Conservation (phyloP, 179 eudicot genomes). For the Corrigiola litoralis region DNA sequence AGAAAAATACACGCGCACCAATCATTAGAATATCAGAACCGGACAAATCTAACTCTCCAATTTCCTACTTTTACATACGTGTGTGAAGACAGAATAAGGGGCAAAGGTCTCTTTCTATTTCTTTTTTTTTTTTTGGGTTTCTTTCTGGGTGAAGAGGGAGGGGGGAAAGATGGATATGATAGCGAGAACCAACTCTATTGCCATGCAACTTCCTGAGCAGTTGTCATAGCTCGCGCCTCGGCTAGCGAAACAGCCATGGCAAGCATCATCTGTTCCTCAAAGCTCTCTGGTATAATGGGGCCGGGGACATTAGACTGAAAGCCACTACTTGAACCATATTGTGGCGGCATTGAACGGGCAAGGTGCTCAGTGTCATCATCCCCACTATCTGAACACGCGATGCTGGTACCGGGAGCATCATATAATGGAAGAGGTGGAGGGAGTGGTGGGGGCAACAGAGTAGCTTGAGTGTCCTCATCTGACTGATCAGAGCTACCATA, state of each 20-base stretch:
- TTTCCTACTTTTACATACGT: conserved; percentile 21
- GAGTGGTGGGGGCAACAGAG: conserved; percentile 15
- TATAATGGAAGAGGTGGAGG: conserved; percentile 26
- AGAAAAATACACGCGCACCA: neutral
- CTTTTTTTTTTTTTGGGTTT: neutral
- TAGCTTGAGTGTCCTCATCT: conserved; percentile 12
- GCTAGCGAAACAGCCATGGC: conserved; percentile 97
- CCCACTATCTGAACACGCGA: conserved; percentile 31
- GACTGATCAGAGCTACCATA: conserved; percentile 35
- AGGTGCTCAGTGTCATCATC: conserved; percentile 16
- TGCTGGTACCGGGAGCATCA: conserved; percentile 36
- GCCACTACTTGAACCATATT: conserved; percentile 30
- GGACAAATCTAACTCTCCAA: conserved; percentile 17
- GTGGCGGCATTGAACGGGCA: conserved; percentile 21
- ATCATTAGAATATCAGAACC: conserved; percentile 14
- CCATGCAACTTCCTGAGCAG: conserved; percentile 74
- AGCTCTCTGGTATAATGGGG: conserved; percentile 72
- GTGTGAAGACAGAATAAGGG: conserved; percentile 7
- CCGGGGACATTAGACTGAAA: conserved; percentile 29
- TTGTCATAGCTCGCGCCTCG: conserved; percentile 64
- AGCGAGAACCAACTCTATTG: conserved; percentile 32
- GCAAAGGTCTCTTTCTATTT: neutral
- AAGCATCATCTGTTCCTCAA: conserved; percentile 99
- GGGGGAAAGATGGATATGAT: neutral
- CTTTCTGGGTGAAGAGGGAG: neutral